Base-by-base conservation (phyloP, 208 protist species). In the Polymyxa betae region DNA sequence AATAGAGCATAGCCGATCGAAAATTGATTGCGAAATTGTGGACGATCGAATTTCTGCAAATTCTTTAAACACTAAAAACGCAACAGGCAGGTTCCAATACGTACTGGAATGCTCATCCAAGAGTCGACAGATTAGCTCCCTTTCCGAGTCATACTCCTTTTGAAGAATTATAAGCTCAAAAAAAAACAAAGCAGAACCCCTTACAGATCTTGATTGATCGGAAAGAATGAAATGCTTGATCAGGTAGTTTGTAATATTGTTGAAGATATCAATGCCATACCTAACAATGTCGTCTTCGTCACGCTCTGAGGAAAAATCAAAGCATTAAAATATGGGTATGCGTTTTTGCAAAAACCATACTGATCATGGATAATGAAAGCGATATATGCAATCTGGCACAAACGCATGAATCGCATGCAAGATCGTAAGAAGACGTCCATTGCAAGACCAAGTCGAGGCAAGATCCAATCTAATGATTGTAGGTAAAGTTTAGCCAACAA, bases 211-310 rank as follows among this genome's bases (percentile, higher is more conserved):
- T 20, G 72, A 82, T 12, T 5, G 72, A 35, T 82, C 72, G 5
- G 72, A 82, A 12, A 82, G 16, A 43, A 82, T 82, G 72, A 82
- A 82, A 82, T 82, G n/a, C n/a, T 82, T 82, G 16, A 82, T 82
- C n/a, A 82, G 40, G n/a, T 40, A 82, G n/a, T 43, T 35, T 20
- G 72, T 16, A 82, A 82, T 35, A 35, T 35, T 82, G 5, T 38
- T n/a, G 35, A 82, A 82, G n/a, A 82, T 35, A 45, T 5, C 12
- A 40, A 43, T 82, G 5, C 72, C 72, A 29, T 60, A 24, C 24
- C 24, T 5, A 60, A 60, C 49, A 60, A 24, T 60, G 5, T 60
- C 49, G 12, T 5, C 5, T 82, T 5, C 72, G 54, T 35, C 16
- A 82, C n/a, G 5, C 72, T n/a, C 40, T 12, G n/a, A 82, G 16